A percentile compares a stretch with the other conserved stretches of the same genome.
Evolutionary conservation across 768 basidiomycete genomes (phyloP).

Genomic region (Tylopilus vinaceipallidus): DNA sequence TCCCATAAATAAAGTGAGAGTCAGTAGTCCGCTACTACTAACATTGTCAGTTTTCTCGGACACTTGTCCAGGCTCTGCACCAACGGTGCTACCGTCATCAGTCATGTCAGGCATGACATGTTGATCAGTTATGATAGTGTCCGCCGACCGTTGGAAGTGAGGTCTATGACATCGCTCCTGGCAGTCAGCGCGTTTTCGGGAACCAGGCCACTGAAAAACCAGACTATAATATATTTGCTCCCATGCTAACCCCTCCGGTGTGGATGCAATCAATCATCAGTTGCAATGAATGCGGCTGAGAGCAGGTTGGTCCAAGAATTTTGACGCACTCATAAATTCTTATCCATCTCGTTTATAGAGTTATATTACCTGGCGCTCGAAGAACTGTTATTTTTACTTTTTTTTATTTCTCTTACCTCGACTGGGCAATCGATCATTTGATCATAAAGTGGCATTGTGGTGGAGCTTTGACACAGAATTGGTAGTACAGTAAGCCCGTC

Average conservation of each 20-base stretch:
- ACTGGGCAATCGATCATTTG: background rate
- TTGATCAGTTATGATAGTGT: background rate
- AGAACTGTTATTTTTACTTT: too few species aligned
- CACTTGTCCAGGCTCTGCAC: too few species aligned
- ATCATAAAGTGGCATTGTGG: constrained; percentile 1
- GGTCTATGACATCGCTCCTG: background rate
- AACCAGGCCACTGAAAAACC: background rate
- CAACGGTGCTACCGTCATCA: too few species aligned
- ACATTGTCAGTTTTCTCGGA: background rate
- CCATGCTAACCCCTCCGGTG: too few species aligned
- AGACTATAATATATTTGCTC: background rate
- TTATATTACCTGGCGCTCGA: constrained; percentile 3
- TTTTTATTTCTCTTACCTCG: background rate
- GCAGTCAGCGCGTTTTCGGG: background rate
- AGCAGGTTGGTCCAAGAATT: background rate
- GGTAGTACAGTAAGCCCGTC: background rate
- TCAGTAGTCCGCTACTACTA: background rate
- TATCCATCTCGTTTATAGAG: constrained; percentile 7
- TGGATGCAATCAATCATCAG: too few species aligned
- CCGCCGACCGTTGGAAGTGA: background rate
- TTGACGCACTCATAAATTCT: constrained; percentile 1
- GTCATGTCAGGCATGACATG: background rate
- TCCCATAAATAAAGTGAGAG: background rate
- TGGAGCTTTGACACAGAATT: background rate
- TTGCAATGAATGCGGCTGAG: constrained; percentile 3